Evolutionary conservation across 1,284 basidiomycete genomes (phyloP), one percentile per base, ranked within the genome.

Genomic region (Sanghuangporus baumii): DNA sequence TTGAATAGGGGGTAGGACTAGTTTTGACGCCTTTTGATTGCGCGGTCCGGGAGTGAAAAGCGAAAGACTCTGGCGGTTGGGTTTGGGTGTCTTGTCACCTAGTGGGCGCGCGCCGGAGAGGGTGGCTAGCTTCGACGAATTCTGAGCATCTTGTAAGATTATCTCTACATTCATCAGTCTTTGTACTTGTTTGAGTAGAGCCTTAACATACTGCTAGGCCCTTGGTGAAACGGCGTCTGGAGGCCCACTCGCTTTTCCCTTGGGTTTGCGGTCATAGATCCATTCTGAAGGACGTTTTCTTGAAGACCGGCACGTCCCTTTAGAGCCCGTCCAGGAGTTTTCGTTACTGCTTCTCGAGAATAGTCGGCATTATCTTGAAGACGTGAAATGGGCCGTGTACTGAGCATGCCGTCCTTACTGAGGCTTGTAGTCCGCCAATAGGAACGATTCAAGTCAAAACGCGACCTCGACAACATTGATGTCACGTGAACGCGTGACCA

Each of bases 1-100:
- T 67, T 51, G 64, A 7, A 72, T 70, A 36, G 71, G 72, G 11
- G 71, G 67, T 1, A 72, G 69, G 9, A 70, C 62, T 12, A 74
- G 72, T 57, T 78, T 77, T n/a, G 61, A 72, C 36, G 67, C 68
- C 73, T 70, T 76, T 23, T 55, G 70, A 41, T 56, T 66, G 63
- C 70, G 66, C 7, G 71, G 69, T 3, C 70, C 69, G 6, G 74
- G 75, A 1, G 69, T 72, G n/a, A 73, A 64, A 2, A 67, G 67
- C 0, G 65, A 67, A 14, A 69, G 67, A 63, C 66, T 61, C 62
- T 73, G 68, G 36, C 87, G 83, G 70, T 90, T 90, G 6, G 78
- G 78, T 64, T 78, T 79, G 3, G 81, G 81, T 0, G 82, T 83
- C 70, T 81, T 83, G 71, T 84, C 82, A 31, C 72, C 78, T 6